Conservation (phyloP, 2,329 filamentous ascomycete species). For the Fusarium clavum region DNA sequence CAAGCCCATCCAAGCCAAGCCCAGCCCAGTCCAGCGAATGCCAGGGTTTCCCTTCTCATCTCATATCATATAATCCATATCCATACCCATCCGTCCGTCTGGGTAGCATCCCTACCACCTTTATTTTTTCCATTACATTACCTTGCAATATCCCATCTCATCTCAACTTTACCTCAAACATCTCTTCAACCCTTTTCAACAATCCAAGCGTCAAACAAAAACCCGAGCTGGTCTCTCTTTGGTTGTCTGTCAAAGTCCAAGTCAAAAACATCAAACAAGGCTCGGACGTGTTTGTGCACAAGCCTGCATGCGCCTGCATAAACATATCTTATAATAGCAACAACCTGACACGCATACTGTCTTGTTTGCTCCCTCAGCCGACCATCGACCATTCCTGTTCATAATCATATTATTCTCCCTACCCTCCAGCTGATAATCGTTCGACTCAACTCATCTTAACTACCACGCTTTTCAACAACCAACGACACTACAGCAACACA, state of each 20-base stretch:
- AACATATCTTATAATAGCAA: conserved; percentile 28
- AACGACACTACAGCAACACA: background rate
- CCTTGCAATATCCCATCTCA: background rate
- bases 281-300: conserved; percentile 29
- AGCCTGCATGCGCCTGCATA: conserved; percentile 23
- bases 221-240: conserved; percentile 33
- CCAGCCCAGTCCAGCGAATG: background rate
- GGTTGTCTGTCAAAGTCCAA: background rate
- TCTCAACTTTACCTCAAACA: conserved; percentile 1
- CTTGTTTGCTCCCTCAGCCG: conserved; percentile 23
- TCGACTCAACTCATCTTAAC: conserved; percentile 6
- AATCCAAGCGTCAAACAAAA: conserved; percentile 4
- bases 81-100: conserved; percentile 32
- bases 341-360: conserved; percentile 37
- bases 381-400: conserved; percentile 17
- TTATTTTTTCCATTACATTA: conserved; percentile 7
- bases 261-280: conserved; percentile 22
- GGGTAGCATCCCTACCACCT: conserved; percentile 22
- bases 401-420: background rate
- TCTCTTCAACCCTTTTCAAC: background rate
- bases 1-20: conserved; percentile 11
- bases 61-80: conserved; percentile 14
- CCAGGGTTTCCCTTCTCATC: conserved; percentile 25
- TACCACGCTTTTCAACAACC: background rate
- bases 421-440: conserved; percentile 18